Conservation (phyloP, 225 moss, liverwort and hornwort genomes). For the Anthoceros angustus region DNA sequence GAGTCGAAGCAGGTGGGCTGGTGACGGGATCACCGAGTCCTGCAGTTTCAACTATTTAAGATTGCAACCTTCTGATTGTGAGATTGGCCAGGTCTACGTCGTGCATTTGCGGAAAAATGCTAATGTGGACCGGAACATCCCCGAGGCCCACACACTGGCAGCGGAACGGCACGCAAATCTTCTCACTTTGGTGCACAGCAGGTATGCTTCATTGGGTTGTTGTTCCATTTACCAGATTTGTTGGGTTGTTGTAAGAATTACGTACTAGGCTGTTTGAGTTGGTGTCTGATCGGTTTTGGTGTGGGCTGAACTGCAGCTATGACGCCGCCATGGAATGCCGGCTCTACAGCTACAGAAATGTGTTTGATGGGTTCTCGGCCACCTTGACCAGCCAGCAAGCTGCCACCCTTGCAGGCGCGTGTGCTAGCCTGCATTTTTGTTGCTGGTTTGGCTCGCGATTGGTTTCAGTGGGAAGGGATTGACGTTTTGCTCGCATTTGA, state of each 20-base stretch:
- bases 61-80: no score
- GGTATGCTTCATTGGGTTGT: not conserved
- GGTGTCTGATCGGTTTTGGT: not conserved
- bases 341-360: conserved; percentile 3
- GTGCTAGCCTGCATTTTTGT: no score
- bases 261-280: not conserved
- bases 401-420: not conserved
- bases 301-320: not conserved
- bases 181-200: not conserved
- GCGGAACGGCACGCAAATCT: not conserved
- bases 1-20: no score
- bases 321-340: not conserved
- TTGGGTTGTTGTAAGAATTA: not conserved
- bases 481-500: no score
- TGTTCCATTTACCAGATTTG: not conserved
- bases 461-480: no score
- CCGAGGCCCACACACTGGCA: not conserved
- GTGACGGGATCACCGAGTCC: no score
- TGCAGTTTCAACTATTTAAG: no score
- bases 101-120: not conserved
- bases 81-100: not conserved
- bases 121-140: not conserved
- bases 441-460: no score
- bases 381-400: not conserved
- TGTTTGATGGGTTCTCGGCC: conserved; percentile 1